Evolutionary conservation across 1,139 yeast species (phyloP), one percentile per base, ranked within the genome.

Genomic region (Saccharomyces hybrid): DNA sequence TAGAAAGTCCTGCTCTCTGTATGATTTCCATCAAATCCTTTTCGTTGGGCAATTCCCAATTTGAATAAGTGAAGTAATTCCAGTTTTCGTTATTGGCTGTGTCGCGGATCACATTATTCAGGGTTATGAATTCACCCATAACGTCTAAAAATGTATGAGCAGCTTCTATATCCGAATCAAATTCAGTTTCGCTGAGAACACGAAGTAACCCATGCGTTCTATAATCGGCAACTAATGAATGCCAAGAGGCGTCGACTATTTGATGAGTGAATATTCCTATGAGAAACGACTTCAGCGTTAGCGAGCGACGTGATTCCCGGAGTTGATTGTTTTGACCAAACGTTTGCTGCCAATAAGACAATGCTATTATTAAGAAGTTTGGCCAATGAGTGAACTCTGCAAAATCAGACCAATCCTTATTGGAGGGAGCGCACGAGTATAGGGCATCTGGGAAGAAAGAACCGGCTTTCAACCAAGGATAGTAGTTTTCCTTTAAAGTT

Each of bases 381-480:
- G 87, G 86, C 87, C 88, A 83, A 62, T 83, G 87, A 0, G 83
- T 73, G 42, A 71, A 77, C 64, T 83, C 88, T 2, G 85, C 83
- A 2, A 77, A 78, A 4, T 76, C 76, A 3, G 78, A 71, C 50
- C 69, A 62, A 24, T 50, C 19, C 11, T 64, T 63, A 55, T 79
- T 49, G 32, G 56, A 54, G 5, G 60, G 58, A 16, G 53, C 69
- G 64, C 87, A 83, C 29, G 76, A 73, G 64, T 83, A 82, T 60
- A 81, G 78, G 0, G 84, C 80, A 63, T 83, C 88, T 0, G 87
- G 88, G 61, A 78, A 80, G 63, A 82, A 82, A 0, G 85, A 75
- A 0, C 87, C 87, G 0, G 83, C 77, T 16, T 76, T 67, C 38
- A 71, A 58, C 55, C 58, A 65, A 0, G 69, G 64, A 2, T 58